Evolutionary conservation across 768 basidiomycete genomes (phyloP), one percentile per base, ranked within the genome.

Genomic region (Austroboletus eburneus): DNA sequence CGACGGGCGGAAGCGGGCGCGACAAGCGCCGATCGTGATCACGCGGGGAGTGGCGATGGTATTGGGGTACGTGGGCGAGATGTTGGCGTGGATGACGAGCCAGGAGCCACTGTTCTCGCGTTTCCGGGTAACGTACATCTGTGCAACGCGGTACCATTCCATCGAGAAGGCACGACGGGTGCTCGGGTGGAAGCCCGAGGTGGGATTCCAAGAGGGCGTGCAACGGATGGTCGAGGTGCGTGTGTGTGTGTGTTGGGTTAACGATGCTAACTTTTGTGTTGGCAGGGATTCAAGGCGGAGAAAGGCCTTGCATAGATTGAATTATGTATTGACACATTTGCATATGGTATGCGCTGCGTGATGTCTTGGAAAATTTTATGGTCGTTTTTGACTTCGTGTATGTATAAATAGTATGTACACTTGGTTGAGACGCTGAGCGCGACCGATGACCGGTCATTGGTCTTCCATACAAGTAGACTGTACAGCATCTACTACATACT

Each of bases 131-230:
- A 78, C 79, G 17, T 92, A 82, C 62, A 83, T 79, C 42, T 89
- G 85, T 61, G 83, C 82, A 35, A 77, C 77, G 45, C 76, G 93
- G 52, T 97, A 85, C 74, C 87, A 94, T 68, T 95, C 95, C 61
- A 91, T 94, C 38, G 96, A 98, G 69, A 93, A 87, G 71, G 87
- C 95, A 10, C 74, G 93, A 56, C 71, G 92, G 48, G 78, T 98
- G 50, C 72, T 99, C 34, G 94, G 92, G 2, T 99, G 98, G 66
- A 91, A 93, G 64, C 96, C 96, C 1, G 70, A 89, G 48, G 82
- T 95, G 6, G 87, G 92, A 2, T 55, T 98, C 12, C 83, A 91
- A 56, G 94, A 98, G 52, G 96, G 93, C 23, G 76, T 96, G 41
- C 77, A 79, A 68, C 74, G 74, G 52, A 87, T 83, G 66, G 78